These are phyloP conservation scores for Rhododendron ferrugineum DNA, from an alignment of 148 eudicot genomes.

Conservation along the genomic window DNA sequence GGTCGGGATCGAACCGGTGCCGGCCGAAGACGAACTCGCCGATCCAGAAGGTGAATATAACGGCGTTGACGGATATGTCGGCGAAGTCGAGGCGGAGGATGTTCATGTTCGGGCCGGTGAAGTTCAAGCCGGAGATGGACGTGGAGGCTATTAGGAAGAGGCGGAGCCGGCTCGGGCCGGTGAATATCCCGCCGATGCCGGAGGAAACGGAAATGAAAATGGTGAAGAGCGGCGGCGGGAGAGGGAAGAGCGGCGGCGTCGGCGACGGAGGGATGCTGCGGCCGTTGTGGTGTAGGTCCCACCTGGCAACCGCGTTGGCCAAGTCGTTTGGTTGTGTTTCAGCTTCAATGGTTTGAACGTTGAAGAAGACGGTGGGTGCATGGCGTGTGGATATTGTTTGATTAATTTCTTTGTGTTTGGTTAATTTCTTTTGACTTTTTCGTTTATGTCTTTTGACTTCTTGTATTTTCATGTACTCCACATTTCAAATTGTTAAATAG, in stretches of 20 bases:
- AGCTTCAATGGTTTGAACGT: not conserved
- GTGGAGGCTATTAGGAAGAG: constrained; percentile 24
- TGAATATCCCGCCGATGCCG: constrained; percentile 2
- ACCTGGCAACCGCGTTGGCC: constrained; percentile 22
- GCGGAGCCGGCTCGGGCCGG: constrained; percentile 10
- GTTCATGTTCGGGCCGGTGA: constrained; percentile 37
- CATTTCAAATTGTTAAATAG: not conserved
- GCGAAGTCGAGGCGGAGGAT: constrained; percentile 22
- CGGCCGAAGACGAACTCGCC: not conserved
- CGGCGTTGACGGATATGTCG: constrained; percentile 27
- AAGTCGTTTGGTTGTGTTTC: constrained; percentile 24
- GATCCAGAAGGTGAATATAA: constrained; percentile 29
- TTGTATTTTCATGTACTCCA: too few relatives aligned
- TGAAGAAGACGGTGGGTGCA: not conserved
- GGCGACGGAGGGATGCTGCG: not conserved
- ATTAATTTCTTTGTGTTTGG: not conserved
- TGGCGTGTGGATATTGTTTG: not conserved
- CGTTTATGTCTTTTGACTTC: not conserved
- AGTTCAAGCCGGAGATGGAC: constrained; percentile 42
- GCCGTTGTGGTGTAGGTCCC: constrained; percentile 17
- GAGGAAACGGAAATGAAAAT: not conserved
- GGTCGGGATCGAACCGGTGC: constrained; percentile 12
- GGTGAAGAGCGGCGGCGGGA: not conserved
- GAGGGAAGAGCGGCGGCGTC: not conserved
- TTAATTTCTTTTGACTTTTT: not conserved